Conservation (phyloP, 257 asterid genomes). For the Fraxinus americana region DNA sequence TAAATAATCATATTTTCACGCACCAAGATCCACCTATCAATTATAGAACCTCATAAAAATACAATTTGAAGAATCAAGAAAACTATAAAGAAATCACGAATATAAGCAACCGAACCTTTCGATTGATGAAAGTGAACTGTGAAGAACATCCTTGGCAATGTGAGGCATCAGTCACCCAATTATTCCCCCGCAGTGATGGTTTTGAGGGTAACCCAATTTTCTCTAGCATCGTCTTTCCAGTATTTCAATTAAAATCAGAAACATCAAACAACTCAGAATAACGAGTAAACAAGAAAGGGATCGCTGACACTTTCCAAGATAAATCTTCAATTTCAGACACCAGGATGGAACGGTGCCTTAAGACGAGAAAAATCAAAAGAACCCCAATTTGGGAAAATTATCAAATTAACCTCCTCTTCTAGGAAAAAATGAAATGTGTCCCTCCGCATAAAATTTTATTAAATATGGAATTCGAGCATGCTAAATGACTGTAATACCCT, state of each 20-base stretch:
- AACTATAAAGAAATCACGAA: conserved; percentile 8
- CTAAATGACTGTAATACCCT: no score
- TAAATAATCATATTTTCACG: not conserved
- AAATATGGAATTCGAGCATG: no score
- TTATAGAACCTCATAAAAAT: conserved; percentile 1
- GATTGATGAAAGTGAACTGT: conserved; percentile 94
- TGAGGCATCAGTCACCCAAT: conserved; percentile 92
- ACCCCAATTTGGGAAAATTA: not conserved
- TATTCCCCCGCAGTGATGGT: conserved; percentile 84
- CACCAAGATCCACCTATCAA: conserved; percentile 21
- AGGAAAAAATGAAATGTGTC: no score
- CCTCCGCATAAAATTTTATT: no score
- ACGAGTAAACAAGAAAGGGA: not conserved
- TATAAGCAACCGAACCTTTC: conserved; percentile 61
- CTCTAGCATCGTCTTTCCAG: conserved; percentile 69
- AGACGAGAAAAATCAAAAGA: no score
- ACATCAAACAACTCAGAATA: not conserved
- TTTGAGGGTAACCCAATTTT: conserved; percentile 89
- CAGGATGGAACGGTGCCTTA: not conserved
- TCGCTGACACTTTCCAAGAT: not conserved
- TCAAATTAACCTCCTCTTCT: not conserved
- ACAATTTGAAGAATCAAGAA: not conserved
- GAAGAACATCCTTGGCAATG: conserved; percentile 98
- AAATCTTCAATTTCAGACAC: not conserved
- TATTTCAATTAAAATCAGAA: not conserved